These are phyloP conservation scores for Microcos paniculata DNA, from an alignment of 345 rosid genomes.

Conservation along the genomic window DNA sequence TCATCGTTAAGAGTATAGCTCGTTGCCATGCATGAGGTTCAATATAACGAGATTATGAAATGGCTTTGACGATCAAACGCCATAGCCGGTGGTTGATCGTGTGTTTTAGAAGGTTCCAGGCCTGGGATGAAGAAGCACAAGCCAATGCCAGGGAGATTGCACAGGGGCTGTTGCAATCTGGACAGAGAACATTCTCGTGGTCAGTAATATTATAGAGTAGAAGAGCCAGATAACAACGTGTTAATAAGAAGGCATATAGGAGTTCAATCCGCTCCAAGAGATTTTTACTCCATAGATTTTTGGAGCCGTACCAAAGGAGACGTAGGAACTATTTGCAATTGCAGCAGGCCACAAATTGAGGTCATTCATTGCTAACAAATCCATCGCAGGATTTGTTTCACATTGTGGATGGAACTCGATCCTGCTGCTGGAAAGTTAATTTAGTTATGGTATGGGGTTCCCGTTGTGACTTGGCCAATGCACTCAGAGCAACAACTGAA, in stretches of 20 bases:
- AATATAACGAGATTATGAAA: conserved; percentile 20
- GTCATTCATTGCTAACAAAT: not conserved
- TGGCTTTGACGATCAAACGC: conserved; percentile 37
- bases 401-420: conserved; percentile 53
- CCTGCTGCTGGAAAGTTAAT: conserved; percentile 43
- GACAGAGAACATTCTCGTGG: conserved; percentile 38
- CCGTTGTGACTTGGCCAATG: conserved; percentile 42
- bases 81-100: not conserved
- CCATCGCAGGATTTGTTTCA: conserved; percentile 23
- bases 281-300: too few relatives aligned
- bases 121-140: conserved; percentile 33
- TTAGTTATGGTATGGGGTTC: conserved; percentile 44
- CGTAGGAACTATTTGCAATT: too few relatives aligned
- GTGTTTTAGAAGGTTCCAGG: conserved; percentile 38
- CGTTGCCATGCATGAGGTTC: conserved; percentile 15
- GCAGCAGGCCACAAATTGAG: too few relatives aligned
- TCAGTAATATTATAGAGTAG: conserved; percentile 9
- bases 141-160: conserved; percentile 37
- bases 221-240: conserved; percentile 18
- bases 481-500: conserved; percentile 52
- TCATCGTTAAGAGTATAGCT: conserved; percentile 22
- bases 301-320: not conserved
- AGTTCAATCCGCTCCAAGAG: too few relatives aligned
- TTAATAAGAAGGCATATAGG: too few relatives aligned
- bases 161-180: conserved; percentile 32